These are phyloP conservation scores for Caryopteris hybrid DNA, from an alignment of 305 asterid genomes.

Conservation along the genomic window DNA sequence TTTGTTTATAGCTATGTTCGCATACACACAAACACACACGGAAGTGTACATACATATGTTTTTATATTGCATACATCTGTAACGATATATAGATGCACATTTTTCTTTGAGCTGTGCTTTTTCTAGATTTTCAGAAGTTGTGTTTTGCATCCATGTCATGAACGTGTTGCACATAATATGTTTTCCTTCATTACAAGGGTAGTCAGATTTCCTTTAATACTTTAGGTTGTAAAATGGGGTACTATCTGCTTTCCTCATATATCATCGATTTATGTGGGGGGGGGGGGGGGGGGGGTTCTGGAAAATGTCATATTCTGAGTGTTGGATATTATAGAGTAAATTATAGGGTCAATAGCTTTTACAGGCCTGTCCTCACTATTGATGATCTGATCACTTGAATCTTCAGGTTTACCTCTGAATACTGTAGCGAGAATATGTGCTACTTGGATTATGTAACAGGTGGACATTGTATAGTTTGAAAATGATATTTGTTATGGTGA, in stretches of 20 bases:
- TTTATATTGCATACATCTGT: too few species aligned
- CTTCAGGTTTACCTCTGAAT: background rate
- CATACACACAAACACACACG: background rate
- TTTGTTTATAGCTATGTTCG: background rate
- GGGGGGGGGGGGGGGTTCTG: background rate
- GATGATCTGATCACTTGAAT: background rate
- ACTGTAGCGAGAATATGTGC: background rate
- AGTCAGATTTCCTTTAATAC: background rate
- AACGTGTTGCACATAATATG: too few species aligned
- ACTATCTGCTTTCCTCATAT: background rate
- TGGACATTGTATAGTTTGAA: background rate
- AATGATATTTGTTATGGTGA: background rate
- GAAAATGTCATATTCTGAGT: background rate
- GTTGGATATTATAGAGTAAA: background rate
- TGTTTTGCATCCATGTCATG: background rate
- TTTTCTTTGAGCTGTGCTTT: background rate
- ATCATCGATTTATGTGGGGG: background rate
- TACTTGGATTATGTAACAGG: background rate
- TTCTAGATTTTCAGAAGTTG: background rate
- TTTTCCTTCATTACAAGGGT: background rate
- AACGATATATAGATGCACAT: background rate
- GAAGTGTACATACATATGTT: background rate
- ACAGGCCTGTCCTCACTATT: background rate
- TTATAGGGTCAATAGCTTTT: background rate
- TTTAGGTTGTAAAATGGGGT: background rate